Evolutionary conservation across 2,329 filamentous ascomycete species (phyloP).

Genomic region (Ophidiomyces ophidiicola): DNA sequence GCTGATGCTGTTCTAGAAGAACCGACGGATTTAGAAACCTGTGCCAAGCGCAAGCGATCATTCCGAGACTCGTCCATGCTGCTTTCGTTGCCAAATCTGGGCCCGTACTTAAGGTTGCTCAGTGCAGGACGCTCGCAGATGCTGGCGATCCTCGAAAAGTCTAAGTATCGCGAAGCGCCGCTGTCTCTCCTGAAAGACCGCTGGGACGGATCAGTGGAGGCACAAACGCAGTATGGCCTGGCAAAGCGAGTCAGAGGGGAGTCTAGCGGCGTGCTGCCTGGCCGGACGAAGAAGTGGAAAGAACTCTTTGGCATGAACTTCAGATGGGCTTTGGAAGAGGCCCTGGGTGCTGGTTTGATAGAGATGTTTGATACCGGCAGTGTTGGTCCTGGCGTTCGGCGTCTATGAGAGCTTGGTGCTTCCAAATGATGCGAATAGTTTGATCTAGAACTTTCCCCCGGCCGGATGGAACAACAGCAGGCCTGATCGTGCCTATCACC

Average conservation of each 20-base stretch:
- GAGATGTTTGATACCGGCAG: slow-evolving; percentile 53
- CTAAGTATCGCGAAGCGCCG: slow-evolving; percentile 43
- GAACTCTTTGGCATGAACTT: slow-evolving; percentile 48
- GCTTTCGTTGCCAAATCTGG: slow-evolving; percentile 48
- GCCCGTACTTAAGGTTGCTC: slow-evolving; percentile 47
- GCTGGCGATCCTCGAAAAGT: slow-evolving; percentile 41
- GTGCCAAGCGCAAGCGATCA: slow-evolving; percentile 2
- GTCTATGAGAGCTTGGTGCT: slow-evolving; percentile 24
- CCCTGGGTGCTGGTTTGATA: slow-evolving; percentile 47
- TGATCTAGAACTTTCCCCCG: neutral
- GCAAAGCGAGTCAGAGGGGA: slow-evolving; percentile 46
- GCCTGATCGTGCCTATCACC: too few species aligned
- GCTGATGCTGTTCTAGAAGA: neutral
- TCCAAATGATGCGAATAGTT: too few species aligned
- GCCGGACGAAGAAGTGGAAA: slow-evolving; percentile 53
- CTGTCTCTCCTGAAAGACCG: slow-evolving; percentile 44
- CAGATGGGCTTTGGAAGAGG: slow-evolving; percentile 50
- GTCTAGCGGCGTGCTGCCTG: slow-evolving; percentile 43
- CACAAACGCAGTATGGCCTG: slow-evolving; percentile 32
- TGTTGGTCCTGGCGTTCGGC: slow-evolving; percentile 44
- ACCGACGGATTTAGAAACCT: neutral
- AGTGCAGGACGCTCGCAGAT: slow-evolving; percentile 44
- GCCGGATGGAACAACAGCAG: neutral
- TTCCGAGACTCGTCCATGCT: slow-evolving; percentile 31
- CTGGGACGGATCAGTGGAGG: slow-evolving; percentile 51